Percentiles rank a stretch among this genome's conserved stretches.
phyloP scores from a whole-genome alignment of 1,139 yeast species.

The Sugiyamaella xylanicola region DNA sequence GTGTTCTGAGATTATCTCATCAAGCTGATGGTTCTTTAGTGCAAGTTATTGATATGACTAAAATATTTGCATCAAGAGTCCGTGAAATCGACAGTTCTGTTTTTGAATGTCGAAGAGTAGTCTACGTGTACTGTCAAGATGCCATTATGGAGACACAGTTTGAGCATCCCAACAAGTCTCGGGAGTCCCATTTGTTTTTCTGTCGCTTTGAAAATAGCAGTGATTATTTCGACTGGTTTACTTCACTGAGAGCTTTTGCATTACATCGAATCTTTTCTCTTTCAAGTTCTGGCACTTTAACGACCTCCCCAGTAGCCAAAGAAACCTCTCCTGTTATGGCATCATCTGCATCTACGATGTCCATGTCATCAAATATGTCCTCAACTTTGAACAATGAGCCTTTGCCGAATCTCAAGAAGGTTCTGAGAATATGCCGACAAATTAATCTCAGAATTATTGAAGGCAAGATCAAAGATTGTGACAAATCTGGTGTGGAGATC shows the following conservation, averaged over 20 bases:
- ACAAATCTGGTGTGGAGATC: conserved; percentile 3
- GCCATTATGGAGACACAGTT: conserved; percentile 19
- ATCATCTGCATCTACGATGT: conserved; percentile 7
- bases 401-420: conserved; percentile 29
- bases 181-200: conserved; percentile 38
- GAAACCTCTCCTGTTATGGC: neutral
- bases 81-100: conserved; percentile 69
- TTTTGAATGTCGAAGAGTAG: conserved; percentile 58
- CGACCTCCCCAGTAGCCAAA: neutral
- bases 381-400: neutral
- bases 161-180: conserved; percentile 17
- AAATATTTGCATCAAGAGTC: conserved; percentile 64
- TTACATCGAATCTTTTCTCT: conserved; percentile 56
- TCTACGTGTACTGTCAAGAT: conserved; percentile 30
- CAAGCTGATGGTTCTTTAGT: conserved; percentile 70
- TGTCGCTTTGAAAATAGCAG: conserved; percentile 64
- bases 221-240: conserved; percentile 84
- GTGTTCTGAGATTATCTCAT: conserved; percentile 61
- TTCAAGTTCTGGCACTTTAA: neutral
- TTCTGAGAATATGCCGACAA: conserved; percentile 58
- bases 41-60: conserved; percentile 61
- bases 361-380: conserved; percentile 3
- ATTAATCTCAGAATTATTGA: conserved; percentile 65
- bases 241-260: conserved; percentile 69
- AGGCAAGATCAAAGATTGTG: conserved; percentile 52